Conservation (phyloP, 352 stramenopile species). For the Pythium myriotylum region DNA sequence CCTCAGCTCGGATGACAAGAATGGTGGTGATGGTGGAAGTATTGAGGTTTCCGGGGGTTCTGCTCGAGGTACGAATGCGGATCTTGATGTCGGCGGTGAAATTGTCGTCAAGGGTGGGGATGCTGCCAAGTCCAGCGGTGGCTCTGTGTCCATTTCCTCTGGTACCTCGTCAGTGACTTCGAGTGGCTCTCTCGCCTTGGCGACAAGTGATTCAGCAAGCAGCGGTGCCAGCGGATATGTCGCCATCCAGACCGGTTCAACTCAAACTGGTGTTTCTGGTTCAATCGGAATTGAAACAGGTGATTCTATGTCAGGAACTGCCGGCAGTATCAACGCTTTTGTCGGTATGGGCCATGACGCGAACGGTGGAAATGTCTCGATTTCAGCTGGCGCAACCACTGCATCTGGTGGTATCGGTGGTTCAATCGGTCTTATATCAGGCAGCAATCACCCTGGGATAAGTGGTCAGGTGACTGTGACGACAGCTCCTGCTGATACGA, state of each 20-base stretch:
- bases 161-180: conserved; percentile 44
- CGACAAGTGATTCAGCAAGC: conserved; percentile 26
- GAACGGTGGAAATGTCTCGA: conserved; percentile 42
- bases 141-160: conserved; percentile 45
- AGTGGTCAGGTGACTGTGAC: conserved; percentile 47
- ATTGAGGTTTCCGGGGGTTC: conserved; percentile 52
- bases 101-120: conserved; percentile 45
- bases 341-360: conserved; percentile 41
- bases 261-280: conserved; percentile 44
- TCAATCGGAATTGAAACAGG: conserved; percentile 48
- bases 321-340: conserved; percentile 46
- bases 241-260: conserved; percentile 36
- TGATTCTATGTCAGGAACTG: conserved; percentile 35
- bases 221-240: conserved; percentile 37
- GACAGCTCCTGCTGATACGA: conserved; percentile 40
- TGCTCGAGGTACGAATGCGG: conserved; percentile 42
- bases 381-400: conserved; percentile 44
- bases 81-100: conserved; percentile 38
- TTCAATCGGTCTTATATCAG: conserved; percentile 44
- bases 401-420: conserved; percentile 38
- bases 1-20: conserved; percentile 45
- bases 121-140: conserved; percentile 44
- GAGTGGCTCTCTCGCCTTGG: conserved; percentile 21
- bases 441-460: conserved; percentile 39
- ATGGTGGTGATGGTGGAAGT: conserved; percentile 59